Percentiles rank a stretch among this genome's conserved stretches.
Conservation (phyloP, 345 rosid genomes). For the Pistacia atlantica region DNA sequence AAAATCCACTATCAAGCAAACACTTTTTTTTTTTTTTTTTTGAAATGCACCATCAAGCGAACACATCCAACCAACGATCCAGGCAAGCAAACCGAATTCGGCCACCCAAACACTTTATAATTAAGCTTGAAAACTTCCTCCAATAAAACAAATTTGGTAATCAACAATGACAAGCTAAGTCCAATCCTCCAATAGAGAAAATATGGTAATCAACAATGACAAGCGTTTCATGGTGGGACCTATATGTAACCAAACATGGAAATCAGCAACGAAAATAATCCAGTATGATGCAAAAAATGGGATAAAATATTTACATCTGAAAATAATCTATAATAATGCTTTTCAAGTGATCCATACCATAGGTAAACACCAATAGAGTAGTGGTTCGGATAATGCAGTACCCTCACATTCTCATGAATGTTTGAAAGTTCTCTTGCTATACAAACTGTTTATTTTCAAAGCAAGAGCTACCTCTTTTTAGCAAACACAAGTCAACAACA, state of each 20-base stretch:
- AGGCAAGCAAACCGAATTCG: too few relatives aligned
- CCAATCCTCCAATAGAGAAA: conserved; percentile 90
- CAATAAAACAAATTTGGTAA: too few relatives aligned
- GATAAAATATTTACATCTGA: conserved; percentile 1
- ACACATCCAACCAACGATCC: too few relatives aligned
- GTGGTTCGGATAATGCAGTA: conserved; percentile 95
- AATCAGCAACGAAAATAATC: conserved; percentile 31
- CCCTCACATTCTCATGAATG: conserved; percentile 98
- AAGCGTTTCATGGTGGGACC: conserved; percentile 99
- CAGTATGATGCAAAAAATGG: conserved; percentile 13
- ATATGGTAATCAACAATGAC: conserved; percentile 90
- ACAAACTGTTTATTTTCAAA: conserved; percentile 92
- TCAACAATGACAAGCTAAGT: too few relatives aligned
- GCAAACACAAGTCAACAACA: too few relatives aligned
- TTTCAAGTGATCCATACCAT: conserved; percentile 60
- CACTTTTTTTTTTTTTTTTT: too few relatives aligned
- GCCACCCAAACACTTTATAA: too few relatives aligned
- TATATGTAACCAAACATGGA: conserved; percentile 37
- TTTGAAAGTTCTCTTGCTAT: conserved; percentile 92
- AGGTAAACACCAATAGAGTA: conserved; percentile 85
- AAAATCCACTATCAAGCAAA: too few relatives aligned
- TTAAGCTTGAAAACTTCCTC: not conserved
- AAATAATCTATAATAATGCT: not conserved
- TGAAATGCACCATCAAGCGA: too few relatives aligned
- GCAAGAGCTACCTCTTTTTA: conserved; percentile 99